phyloP scores from a whole-genome alignment of 2,329 filamentous ascomycete genomes.

The Aspergillus texensis region DNA sequence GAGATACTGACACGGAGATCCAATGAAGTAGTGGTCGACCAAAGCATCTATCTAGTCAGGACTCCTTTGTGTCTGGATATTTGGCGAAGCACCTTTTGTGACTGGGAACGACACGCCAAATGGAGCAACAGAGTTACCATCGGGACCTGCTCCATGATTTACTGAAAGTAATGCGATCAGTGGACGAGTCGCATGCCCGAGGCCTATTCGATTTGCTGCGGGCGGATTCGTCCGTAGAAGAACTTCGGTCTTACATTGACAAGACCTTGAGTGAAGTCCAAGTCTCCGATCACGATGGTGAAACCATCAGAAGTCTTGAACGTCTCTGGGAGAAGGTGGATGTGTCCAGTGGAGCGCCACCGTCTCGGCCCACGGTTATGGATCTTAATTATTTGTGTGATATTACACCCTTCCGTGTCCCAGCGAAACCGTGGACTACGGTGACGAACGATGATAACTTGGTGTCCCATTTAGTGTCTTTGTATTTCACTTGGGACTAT shows the following conservation, averaged over 20 bases:
- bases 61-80: neutral
- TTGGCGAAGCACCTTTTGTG: neutral
- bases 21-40: neutral
- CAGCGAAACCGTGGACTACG: constrained; percentile 67
- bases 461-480: constrained; percentile 78
- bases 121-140: neutral
- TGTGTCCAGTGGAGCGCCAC: neutral
- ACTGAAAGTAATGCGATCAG: neutral
- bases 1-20: neutral
- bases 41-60: neutral
- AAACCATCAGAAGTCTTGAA: neutral
- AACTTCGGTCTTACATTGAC: constrained; percentile 1
- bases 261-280: neutral
- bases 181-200: neutral
- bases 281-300: neutral
- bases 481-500: constrained; percentile 95
- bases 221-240: neutral
- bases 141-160: neutral
- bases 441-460: constrained; percentile 76
- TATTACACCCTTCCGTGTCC: constrained; percentile 17
- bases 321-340: neutral
- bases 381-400: neutral
- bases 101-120: neutral
- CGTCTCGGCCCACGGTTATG: neutral
- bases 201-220: neutral